Conservation (phyloP, 768 basidiomycete species). For the Rhizopogon salebrosus region DNA sequence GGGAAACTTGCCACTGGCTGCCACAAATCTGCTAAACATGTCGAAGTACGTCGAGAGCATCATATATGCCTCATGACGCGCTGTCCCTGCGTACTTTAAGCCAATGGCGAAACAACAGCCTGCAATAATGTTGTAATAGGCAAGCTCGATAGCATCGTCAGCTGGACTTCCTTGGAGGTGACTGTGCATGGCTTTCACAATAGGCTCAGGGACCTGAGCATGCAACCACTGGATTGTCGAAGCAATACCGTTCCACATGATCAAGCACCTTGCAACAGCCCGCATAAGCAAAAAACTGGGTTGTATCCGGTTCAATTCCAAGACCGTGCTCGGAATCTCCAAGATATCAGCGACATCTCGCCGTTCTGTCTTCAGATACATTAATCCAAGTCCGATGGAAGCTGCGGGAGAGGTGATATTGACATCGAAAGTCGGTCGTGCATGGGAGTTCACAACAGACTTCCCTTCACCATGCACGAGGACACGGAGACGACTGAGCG, state of each 20-base stretch:
- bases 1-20: constrained; percentile 53
- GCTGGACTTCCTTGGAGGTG: constrained; percentile 42
- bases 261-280: constrained; percentile 68
- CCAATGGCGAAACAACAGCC: constrained; percentile 90
- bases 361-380: constrained; percentile 85
- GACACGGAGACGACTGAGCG: constrained; percentile 64
- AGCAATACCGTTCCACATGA: constrained; percentile 80
- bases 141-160: constrained; percentile 77
- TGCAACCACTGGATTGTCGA: constrained; percentile 73
- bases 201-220: constrained; percentile 63
- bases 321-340: constrained; percentile 73
- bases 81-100: constrained; percentile 92
- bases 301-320: constrained; percentile 79
- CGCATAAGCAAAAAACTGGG: constrained; percentile 84
- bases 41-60: constrained; percentile 82
- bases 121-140: constrained; percentile 87
- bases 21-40: constrained; percentile 65
- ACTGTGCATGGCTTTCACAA: constrained; percentile 56
- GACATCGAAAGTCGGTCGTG: constrained; percentile 62
- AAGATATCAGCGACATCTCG: constrained; percentile 84
- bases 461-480: constrained; percentile 72
- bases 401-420: constrained; percentile 92
- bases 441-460: constrained; percentile 29
- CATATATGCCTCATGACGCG: constrained; percentile 81
- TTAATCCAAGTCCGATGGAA: constrained; percentile 82